A percentile compares a stretch with the other conserved stretches of the same genome.
These are phyloP conservation scores for Candida qinlingensis DNA, from an alignment of 805 yeast genomes.

Conservation along the genomic window DNA sequence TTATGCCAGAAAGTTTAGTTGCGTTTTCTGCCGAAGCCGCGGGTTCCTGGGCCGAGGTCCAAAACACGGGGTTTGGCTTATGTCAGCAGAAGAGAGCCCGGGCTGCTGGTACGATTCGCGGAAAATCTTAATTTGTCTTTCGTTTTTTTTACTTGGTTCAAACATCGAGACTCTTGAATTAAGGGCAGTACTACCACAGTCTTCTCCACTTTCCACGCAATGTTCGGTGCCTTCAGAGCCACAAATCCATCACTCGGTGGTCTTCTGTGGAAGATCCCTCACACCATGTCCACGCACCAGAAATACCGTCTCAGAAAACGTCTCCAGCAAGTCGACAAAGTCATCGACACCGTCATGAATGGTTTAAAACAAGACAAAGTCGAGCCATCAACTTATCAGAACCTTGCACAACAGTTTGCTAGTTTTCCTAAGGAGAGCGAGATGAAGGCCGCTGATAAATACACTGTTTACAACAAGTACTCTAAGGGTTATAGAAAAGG, in stretches of 20 bases:
- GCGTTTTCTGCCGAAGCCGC: neutral
- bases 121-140: too few species aligned
- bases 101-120: too few species aligned
- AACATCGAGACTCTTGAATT: neutral
- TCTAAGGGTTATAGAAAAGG: slow-evolving; percentile 80
- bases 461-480: slow-evolving; percentile 75
- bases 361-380: slow-evolving; percentile 32
- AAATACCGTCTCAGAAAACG: slow-evolving; percentile 82
- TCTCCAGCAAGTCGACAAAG: slow-evolving; percentile 74
- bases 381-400: slow-evolving; percentile 5
- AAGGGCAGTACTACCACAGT: neutral
- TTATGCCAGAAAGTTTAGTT: neutral
- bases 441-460: slow-evolving; percentile 80
- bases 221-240: slow-evolving; percentile 73
- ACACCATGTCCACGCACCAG: slow-evolving; percentile 74
- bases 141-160: neutral
- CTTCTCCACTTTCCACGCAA: slow-evolving; percentile 27
- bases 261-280: slow-evolving; percentile 72
- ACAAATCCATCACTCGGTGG: slow-evolving; percentile 61
- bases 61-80: slow-evolving; percentile 41
- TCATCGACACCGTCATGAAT: slow-evolving; percentile 57
- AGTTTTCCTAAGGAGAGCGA: slow-evolving; percentile 73
- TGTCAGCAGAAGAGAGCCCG: neutral
- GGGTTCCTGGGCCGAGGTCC: slow-evolving; percentile 32
- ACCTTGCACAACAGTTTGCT: slow-evolving; percentile 27